phyloP scores from a whole-genome alignment of 2,329 filamentous ascomycete species.

The Talaromyces sp. region DNA sequence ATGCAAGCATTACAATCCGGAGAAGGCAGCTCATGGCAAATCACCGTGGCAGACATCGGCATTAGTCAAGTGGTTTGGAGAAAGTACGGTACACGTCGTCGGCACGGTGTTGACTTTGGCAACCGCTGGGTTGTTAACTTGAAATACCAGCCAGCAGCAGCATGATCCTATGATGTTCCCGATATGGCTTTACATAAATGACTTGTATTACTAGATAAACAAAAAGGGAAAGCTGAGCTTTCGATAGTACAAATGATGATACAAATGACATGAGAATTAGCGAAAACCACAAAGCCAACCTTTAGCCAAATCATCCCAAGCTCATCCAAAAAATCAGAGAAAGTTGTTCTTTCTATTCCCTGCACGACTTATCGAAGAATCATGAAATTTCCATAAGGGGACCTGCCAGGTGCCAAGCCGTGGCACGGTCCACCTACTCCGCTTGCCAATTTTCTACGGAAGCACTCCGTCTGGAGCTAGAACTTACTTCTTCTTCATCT shows the following conservation, averaged over 20 bases:
- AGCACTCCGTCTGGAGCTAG: neutral
- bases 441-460: neutral
- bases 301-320: too few species aligned
- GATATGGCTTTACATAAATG: neutral
- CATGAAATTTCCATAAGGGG: slow-evolving; percentile 15
- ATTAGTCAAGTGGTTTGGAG: slow-evolving; percentile 78
- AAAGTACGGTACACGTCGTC: slow-evolving; percentile 72
- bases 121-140: slow-evolving; percentile 78
- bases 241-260: neutral
- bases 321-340: too few species aligned
- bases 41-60: slow-evolving; percentile 83
- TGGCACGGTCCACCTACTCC: neutral
- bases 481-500: neutral
- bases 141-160: slow-evolving; percentile 35
- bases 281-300: too few species aligned
- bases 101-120: slow-evolving; percentile 83
- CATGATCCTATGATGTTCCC: slow-evolving; percentile 17
- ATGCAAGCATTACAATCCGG: slow-evolving; percentile 67
- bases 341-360: too few species aligned
- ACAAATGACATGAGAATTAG: neutral
- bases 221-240: neutral
- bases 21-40: slow-evolving; percentile 59
- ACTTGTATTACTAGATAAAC: slow-evolving; percentile 2
- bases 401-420: neutral
- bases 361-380: neutral